phyloP scores from a whole-genome alignment of 2,329 filamentous ascomycete species.

The Geoglossum cookeanum region DNA sequence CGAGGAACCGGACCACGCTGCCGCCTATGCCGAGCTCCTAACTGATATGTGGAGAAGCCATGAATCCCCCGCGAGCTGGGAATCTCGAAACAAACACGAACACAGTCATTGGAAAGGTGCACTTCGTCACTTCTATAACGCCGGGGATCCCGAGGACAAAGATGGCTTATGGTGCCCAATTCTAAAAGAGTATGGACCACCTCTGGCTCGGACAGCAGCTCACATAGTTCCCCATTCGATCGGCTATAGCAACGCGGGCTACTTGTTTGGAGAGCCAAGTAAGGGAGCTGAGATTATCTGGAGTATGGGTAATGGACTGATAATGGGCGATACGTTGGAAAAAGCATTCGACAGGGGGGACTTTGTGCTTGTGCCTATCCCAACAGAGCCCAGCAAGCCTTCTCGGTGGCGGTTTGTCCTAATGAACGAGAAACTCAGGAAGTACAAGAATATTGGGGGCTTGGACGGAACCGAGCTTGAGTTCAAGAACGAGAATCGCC shows the following conservation, averaged over 20 bases:
- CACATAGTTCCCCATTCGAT: neutral
- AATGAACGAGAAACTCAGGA: neutral
- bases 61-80: neutral
- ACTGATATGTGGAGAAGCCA: neutral
- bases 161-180: neutral
- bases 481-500: conserved; percentile 9
- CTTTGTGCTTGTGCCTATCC: neutral
- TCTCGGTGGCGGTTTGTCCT: neutral
- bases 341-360: neutral
- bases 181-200: neutral
- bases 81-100: neutral
- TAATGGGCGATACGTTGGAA: neutral
- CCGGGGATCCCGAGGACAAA: neutral
- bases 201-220: neutral
- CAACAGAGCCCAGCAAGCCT: neutral
- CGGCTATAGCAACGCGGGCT: neutral
- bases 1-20: too few relatives aligned
- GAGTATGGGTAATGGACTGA: neutral
- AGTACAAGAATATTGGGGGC: conserved; percentile 6
- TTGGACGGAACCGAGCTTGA: conserved; percentile 8
- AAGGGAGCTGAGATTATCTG: neutral
- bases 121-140: neutral
- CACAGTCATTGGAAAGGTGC: neutral
- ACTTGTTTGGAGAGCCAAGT: neutral
- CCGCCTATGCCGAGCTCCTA: too few relatives aligned